Evolutionary conservation across 352 stramenopile genomes (phyloP), one percentile per base, ranked within the genome.

Genomic region (Phytopythium boreale): DNA sequence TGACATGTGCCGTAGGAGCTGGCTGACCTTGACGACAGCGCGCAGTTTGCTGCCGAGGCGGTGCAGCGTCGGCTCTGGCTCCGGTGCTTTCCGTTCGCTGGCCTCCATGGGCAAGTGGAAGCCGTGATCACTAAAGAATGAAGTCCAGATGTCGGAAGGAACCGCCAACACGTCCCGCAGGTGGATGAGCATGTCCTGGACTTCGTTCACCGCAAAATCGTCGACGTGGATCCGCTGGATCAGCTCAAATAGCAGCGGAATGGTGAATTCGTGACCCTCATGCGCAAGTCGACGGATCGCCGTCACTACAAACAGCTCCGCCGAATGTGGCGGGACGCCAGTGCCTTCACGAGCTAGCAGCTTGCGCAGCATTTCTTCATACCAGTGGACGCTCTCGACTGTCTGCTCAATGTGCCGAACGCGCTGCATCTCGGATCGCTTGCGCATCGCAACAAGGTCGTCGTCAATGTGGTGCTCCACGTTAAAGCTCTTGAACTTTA

Each of bases 181-280:
- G 52, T 77, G 87, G 27, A 68, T 61, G 20, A 92, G 66, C 36
- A 82, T 64, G n/a, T 87, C 68, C 61, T 92, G 79, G 19, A 86
- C 72, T 52, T 77, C 74, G 0, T 37, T 9, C 4, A 80, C 7
- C n/a, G 52, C 24, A 11, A 90, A 56, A 61, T 93, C 82, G 34
- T 88, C 78, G 17, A 49, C 52, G 51, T 88, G 67, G 34, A 93
- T 59, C 4, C 69, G 52, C 43, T 79, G 61, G 9, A 89, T 66
- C 12, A 92, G 47, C 19, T 71, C 60, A 37, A 71, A 86, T 31
- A 93, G 64, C 36, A 87, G 49, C 36, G 66, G 64, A 20, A 62
- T 39, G 29, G 70, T 59, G 59, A 93, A 80, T 15, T 69, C 66
- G n/a, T 75, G 75, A 14, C 84, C 82, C 27, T 74, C 68, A 29